Base-by-base conservation (phyloP, 495 filamentous ascomycete genomes). In the Penicillium paxilli region DNA sequence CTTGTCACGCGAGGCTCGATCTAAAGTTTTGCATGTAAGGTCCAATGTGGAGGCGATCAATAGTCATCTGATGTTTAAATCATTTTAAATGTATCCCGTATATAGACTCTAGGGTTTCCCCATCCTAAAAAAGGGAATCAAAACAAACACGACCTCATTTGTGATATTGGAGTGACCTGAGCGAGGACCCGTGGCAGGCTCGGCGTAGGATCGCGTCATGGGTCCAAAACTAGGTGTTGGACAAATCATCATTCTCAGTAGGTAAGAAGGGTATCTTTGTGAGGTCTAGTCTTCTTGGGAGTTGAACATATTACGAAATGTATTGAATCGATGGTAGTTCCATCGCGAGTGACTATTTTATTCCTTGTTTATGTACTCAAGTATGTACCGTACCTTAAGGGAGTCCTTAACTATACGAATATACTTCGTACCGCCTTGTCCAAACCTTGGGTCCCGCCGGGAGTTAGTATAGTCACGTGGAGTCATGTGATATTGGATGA, bases 181-280 rank as follows among this genome's bases (percentile, higher is more conserved):
- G 40, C 40, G 40, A 8, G 21, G 40, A 42, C 40, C n/a, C 19
- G 40, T 42, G 40, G 40, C 17, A 21, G 10, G 9, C 40, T 42
- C 19, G 40, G 40, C 40, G 19, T 23, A 23, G 20, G 40, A 42
- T 42, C 40, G 40, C 40, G 40, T 42, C 40, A 42, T 42, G 40
- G 40, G 40, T 42, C 40, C 35, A 38, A 38, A 28, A 28, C 26
- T 3, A 38, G 16, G 35, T 16, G 33, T 9, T 30, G 26, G 26
- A 11, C 33, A 38, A 38, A 38, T 38, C 35, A 38, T 19, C 16
- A 16, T 8, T 49, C 60, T 66, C 48, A 66, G 62, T 26, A 50
- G 17, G 28, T 68, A 66, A 30, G n/a, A 17, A 17, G 11, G 52
- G 54, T 28, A 59, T 41, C 67, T 76, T 73, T 30, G 47, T 50